Evolutionary conservation across 106 monocot genomes (phyloP).

Genomic region (Dendrobium chrysotoxum): DNA sequence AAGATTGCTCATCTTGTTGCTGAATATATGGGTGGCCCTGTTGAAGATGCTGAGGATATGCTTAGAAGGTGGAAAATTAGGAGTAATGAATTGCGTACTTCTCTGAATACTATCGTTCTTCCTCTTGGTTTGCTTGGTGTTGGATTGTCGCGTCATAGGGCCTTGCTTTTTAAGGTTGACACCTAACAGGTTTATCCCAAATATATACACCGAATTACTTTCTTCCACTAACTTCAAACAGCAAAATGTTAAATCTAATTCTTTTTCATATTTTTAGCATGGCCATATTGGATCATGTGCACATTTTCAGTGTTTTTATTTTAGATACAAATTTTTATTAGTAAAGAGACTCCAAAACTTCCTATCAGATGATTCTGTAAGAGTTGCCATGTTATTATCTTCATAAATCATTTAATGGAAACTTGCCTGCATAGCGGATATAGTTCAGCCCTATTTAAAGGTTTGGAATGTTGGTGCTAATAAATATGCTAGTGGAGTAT

Average conservation of each 20-base stretch:
- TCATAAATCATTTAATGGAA: not conserved
- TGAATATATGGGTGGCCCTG: constrained; percentile 77
- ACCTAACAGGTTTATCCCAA: not conserved
- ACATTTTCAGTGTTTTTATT: not conserved
- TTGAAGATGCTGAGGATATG: constrained; percentile 66
- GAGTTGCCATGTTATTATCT: not conserved
- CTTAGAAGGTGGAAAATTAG: constrained; percentile 53
- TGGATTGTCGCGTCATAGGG: constrained; percentile 85
- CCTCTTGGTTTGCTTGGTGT: constrained; percentile 71
- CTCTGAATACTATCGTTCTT: constrained; percentile 59
- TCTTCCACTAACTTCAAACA: not conserved
- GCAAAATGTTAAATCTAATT: not conserved
- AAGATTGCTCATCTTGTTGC: constrained; percentile 76
- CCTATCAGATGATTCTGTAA: not conserved
- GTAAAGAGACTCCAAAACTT: not conserved
- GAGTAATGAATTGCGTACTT: constrained; percentile 45
- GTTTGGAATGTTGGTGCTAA: not conserved
- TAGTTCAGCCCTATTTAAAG: not conserved
- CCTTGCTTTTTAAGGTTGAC: constrained; percentile 85
- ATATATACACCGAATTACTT: not conserved
- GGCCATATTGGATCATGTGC: not conserved
- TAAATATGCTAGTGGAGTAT: not conserved
- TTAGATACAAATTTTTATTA: not conserved
- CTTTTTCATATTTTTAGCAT: not conserved
- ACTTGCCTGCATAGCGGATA: not conserved